These are phyloP conservation scores for Suhomyces sp. DNA, from an alignment of 805 yeast genomes.

Conservation along the genomic window DNA sequence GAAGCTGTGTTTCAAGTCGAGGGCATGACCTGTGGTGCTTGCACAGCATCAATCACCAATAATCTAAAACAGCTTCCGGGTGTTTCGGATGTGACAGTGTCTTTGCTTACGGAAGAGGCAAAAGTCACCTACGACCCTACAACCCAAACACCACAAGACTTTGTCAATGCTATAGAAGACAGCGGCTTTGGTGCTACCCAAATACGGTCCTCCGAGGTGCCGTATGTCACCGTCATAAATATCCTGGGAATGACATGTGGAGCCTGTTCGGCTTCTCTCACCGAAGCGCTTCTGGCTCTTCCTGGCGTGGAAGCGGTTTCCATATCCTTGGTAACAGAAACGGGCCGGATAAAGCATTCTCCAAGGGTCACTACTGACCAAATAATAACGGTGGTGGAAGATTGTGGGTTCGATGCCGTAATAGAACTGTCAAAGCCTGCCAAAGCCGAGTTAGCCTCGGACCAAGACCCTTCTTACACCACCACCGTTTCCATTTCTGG, in stretches of 20 bases:
- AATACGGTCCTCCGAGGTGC: neutral
- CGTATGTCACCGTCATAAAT: conserved; percentile 6
- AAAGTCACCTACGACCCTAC: conserved; percentile 16
- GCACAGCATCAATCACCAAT: conserved; percentile 21
- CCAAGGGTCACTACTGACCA: conserved; percentile 26
- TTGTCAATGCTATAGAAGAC: conserved; percentile 17
- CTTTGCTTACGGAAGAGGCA: conserved; percentile 28
- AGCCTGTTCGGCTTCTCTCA: conserved; percentile 71
- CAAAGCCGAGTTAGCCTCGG: neutral
- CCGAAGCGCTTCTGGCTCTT: conserved; percentile 46
- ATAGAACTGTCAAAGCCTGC: conserved; percentile 2
- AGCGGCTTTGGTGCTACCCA: conserved; percentile 60
- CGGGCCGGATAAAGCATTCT: conserved; percentile 57
- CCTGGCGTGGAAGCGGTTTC: conserved; percentile 53
- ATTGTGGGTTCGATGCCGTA: conserved; percentile 41
- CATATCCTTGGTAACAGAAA: conserved; percentile 75
- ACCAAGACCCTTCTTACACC: neutral
- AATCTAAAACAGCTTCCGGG: conserved; percentile 13
- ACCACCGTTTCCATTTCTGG: conserved; percentile 15
- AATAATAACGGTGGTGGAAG: conserved; percentile 60
- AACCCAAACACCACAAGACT: conserved; percentile 3
- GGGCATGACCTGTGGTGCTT: conserved; percentile 30
- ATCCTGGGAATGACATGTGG: conserved; percentile 90
- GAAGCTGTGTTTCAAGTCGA: conserved; percentile 9
- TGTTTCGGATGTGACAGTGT: conserved; percentile 17